phyloP scores from a whole-genome alignment of 108 stramenopile genomes.

The Craspedostauros australis region DNA sequence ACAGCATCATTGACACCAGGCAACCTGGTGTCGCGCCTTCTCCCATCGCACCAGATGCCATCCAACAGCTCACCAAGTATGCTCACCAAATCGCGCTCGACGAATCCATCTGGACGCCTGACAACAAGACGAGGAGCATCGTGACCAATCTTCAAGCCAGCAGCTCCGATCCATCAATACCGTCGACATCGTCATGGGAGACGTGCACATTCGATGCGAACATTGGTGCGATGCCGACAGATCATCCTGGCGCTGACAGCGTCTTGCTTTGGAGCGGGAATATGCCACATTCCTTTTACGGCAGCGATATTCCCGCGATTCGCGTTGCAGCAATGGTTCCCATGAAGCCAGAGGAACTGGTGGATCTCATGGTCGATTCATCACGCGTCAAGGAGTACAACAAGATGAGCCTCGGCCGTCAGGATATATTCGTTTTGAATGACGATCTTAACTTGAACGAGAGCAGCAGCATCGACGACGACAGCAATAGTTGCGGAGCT shows the following conservation, averaged over 20 bases:
- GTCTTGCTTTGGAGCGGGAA: constrained; percentile 62
- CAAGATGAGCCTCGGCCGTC: constrained; percentile 61
- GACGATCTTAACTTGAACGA: constrained; percentile 19
- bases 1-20: background rate
- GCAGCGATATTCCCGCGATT: constrained; percentile 63
- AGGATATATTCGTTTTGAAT: constrained; percentile 51
- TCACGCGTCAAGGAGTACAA: constrained; percentile 71
- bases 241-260: constrained; percentile 13
- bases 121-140: constrained; percentile 32
- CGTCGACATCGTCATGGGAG: background rate
- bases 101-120: constrained; percentile 50
- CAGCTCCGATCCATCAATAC: background rate
- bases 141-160: constrained; percentile 24
- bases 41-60: constrained; percentile 58
- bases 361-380: constrained; percentile 69
- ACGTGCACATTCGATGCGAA: background rate
- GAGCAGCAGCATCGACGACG: background rate
- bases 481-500: background rate
- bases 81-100: constrained; percentile 42
- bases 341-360: constrained; percentile 44
- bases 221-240: background rate
- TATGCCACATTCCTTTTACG: constrained; percentile 58
- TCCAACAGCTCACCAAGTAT: constrained; percentile 38
- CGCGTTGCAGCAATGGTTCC: constrained; percentile 53
- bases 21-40: constrained; percentile 31